Evolutionary conservation across 495 filamentous ascomycete species (phyloP), one percentile per base, ranked within the genome.

Genomic region (Neurospora cerealis): DNA sequence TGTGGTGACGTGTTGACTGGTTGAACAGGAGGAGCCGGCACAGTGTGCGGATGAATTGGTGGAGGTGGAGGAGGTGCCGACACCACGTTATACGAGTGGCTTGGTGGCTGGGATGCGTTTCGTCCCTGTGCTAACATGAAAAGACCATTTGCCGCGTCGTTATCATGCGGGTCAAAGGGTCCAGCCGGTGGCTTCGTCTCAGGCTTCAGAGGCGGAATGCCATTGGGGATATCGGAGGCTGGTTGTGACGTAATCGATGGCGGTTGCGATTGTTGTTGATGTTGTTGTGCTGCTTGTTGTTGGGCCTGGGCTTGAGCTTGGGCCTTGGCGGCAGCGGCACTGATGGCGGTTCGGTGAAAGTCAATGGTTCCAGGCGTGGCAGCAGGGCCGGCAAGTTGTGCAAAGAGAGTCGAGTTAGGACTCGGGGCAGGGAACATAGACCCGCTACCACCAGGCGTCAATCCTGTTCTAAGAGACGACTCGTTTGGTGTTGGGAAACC

Each of bases 401-500:
- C 90, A 79, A 94, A 91, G 37, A 97, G 79, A 37, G 92, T 89
- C 0, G 93, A 92, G 80, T 91, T 95, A 21, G 96, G 96, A 78
- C 93, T 95, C 5, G 94, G 93, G 39, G 90, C 92, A 39, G 95
- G 93, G 86, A 99, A 99, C 92, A 99, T 98, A 79, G 95, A 97
- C 74, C 96, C 96, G 78, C 95, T 94, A 54, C 96, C 96, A 70
- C 96, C 96, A 21, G 96, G 96, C 40, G 96, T 99, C 73, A 99
- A 82, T 69, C 96, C 96, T 21, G 93, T 96, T 54, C 96, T 89
- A 21, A 99, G 86, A 2, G 93, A 96, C 1, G 95, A 98, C 83
- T 99, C 96, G 89, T 98, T 98, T 4, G 96, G 96, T 3, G 96
- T 98, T n/a, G 92, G 92, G 80, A 98, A 96, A 40, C 91, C 88